A percentile compares a stretch with the other conserved stretches of the same genome.
phyloP scores from a whole-genome alignment of 805 yeast species.

The Lachancea cidri region DNA sequence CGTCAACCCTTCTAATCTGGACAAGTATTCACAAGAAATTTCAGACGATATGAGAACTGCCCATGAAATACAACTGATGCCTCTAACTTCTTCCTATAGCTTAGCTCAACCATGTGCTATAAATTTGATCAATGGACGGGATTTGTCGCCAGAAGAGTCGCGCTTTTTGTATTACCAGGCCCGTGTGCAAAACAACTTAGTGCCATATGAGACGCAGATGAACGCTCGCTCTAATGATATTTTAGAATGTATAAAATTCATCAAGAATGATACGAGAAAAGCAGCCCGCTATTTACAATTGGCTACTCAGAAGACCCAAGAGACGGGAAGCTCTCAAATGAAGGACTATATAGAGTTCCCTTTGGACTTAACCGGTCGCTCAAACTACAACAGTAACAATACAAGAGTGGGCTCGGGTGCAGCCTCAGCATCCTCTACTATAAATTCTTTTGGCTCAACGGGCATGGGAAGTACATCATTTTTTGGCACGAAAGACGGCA shows the following conservation, averaged over 20 bases:
- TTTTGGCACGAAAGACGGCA: background rate
- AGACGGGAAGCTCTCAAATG: slow-evolving; percentile 22
- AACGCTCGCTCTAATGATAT: slow-evolving; percentile 43
- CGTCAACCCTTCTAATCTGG: slow-evolving; percentile 19
- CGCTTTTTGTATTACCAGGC: slow-evolving; percentile 45
- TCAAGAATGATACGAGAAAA: slow-evolving; percentile 38
- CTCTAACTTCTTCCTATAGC: slow-evolving; percentile 44
- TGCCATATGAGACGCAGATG: slow-evolving; percentile 39
- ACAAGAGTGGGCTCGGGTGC: slow-evolving; percentile 2
- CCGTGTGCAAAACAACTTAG: slow-evolving; percentile 31
- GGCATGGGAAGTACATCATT: slow-evolving; percentile 3
- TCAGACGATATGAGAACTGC: slow-evolving; percentile 19
- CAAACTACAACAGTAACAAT: slow-evolving; percentile 4
- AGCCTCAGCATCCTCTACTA: background rate
- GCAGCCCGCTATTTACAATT: slow-evolving; percentile 57
- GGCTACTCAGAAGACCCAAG: slow-evolving; percentile 33
- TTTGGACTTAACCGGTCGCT: slow-evolving; percentile 28
- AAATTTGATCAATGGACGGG: slow-evolving; percentile 48
- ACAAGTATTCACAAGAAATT: slow-evolving; percentile 28
- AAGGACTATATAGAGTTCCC: slow-evolving; percentile 35
- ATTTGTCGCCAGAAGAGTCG: slow-evolving; percentile 49
- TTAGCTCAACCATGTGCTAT: slow-evolving; percentile 43
- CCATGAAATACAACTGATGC: slow-evolving; percentile 26
- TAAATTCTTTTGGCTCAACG: slow-evolving; percentile 13
- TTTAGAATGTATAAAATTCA: slow-evolving; percentile 36